Base-by-base conservation (phyloP, 2,329 filamentous ascomycete genomes). In the Aspergillus unguis region DNA sequence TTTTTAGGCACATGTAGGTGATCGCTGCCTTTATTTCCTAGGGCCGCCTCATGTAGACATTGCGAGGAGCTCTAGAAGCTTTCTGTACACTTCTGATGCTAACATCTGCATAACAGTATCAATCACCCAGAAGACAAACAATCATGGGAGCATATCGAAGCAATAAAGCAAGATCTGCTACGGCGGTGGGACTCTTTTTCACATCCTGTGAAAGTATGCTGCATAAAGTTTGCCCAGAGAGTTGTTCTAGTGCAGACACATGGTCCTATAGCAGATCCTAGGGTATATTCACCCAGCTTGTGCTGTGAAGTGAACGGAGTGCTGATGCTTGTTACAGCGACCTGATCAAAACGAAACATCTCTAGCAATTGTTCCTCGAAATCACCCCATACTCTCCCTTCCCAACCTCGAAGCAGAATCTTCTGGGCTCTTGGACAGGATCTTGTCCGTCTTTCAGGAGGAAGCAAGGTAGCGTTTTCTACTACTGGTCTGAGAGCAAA, bases 141-240 rank as follows among this genome's bases (percentile, higher is more conserved):
- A 53, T 85, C 87, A 42, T 99, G 94, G 94, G 87, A 94, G 67
- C 84, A 86, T 59, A 95, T 97, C 83, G 80, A 84, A 49, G 82
- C 85, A 8, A 92, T 97, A 73, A 99, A 99, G 77, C 84, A 88
- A 50, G 88, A 86, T 63, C 94, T 99, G 61, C 73, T 99, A 55
- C 85, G 84, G 54, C 85, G 94, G 65, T 96, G 95, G 92, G 92
- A 96, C 62, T 82, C 79, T 40, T 86, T 89, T 17, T 76, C 83
- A 10, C 80, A 86, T 9, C 87, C 90, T 2, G 83, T 97, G 58
- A 86, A 86, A 63, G 86, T 97, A 70, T 95, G 91, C 78, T 97
- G 94, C 76, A 87, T 97, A 80, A 99, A 99, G 73, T 99, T 99
- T 71, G 87, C 90, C 35, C 92, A 99, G 75, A 85, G 90, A 58